Base-by-base conservation (phyloP, 2,329 filamentous ascomycete species). In the Trichophyton rubrum region DNA sequence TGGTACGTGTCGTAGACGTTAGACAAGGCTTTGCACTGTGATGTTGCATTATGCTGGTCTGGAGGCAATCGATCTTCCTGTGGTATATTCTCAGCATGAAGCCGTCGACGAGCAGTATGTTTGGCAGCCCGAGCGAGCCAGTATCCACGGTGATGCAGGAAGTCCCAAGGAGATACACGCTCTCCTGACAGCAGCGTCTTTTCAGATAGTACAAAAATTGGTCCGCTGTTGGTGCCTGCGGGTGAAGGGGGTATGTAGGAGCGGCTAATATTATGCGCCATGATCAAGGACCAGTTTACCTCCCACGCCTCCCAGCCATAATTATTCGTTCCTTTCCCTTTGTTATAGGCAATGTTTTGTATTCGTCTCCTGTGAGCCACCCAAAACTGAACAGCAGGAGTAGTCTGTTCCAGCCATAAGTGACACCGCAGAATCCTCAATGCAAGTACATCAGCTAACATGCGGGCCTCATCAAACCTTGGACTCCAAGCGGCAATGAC, bases 251-350 rank as follows among this genome's bases (percentile, higher is more conserved):
- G 69, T 62, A 45, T 71, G 17, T 79, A 75, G 24, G 80, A 78
- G 58, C 78, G 76, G 51, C 77, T 75, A 17, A 86, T 79, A 3
- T 85, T 72, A 63, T 86, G 76, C 3, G 81, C 82, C 80, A 86
- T 85, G 30, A 80, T 73, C 63, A 78, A 76, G 15, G 82, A 80
- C 84, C 84, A 86, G 60, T 88, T 82, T 45, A 89, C 85, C 74
- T 96, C 88, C 91, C 92, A 99, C 1, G 92, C 91, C 68, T 90
- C 83, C 89, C 91, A 97, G 4, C 90, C 89, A 71, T 97, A 97
- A 65, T 89, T 95, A 35, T 85, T 83, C 2, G 89, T 90, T 0
- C 92, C 92, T 67, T 89, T 89, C 3, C 90, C 91, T 66, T 87
- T 85, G 17, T 88, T 82, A 68, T 96, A 89, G 15, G 96, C 78